Evolutionary conservation across 768 basidiomycete genomes (phyloP), one percentile per base, ranked within the genome.

Genomic region (Lactarius sanguifluus): DNA sequence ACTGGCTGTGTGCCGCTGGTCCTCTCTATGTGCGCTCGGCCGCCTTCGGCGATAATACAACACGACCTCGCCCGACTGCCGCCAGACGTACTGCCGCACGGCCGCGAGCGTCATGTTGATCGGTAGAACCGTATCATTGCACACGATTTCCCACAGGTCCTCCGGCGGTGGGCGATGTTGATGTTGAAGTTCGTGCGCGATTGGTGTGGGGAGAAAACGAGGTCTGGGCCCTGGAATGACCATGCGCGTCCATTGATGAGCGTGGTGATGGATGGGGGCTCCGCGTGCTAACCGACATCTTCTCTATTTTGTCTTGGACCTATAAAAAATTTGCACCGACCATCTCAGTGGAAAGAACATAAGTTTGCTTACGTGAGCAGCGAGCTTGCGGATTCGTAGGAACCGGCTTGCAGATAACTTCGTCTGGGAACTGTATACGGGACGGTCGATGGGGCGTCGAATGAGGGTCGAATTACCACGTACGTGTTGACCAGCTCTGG

Each of bases 71-170:
- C 80, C 80, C 20, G 83, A 77, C 70, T 90, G 88, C 71, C 85
- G 86, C 94, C 93, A 97, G 25, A 94, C 84, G 71, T 86, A 97
- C 75, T 96, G 94, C 67, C 93, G 87, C 65, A 96, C 89, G 20
- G 91, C 90, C 5, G 92, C 96, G 41, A 99, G 82, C 6, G 92
- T 96, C 87, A 96, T 94, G 69, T 88, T 86, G 32, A 90, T 79
- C 28, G 96, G 90, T 40, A 98, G 80, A 18, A 91, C 79, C n/a
- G 83, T 79, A 68, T 93, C 91, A 70, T 92, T 93, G 77, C 95
- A 97, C 32, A 97, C 75, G 54, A 98, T 86, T 77, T 98, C 96
- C 74, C 92, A 90, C 34, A 83, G 72, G 30, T 94, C 89, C 70
- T 94, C 92, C 25, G 67, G 58, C 40, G 50, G 60, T 10, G 57